Evolutionary conservation across 768 basidiomycete species (phyloP), one percentile per base, ranked within the genome.

Genomic region (Filobasidium floriforme): DNA sequence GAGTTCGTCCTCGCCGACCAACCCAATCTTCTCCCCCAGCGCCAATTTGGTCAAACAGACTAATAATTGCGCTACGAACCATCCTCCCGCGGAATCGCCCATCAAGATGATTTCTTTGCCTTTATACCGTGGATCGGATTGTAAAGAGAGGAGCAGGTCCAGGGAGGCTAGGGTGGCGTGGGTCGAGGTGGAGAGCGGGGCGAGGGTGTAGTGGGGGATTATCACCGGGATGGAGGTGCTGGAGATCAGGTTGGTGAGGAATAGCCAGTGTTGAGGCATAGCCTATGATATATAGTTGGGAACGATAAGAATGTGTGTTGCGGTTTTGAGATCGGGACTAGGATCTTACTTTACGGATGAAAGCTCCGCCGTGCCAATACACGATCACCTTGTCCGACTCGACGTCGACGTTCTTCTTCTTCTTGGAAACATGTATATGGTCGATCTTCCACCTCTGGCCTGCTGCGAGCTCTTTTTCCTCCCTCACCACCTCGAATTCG

Each of bases 11-110:
- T 24, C 12, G 15, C 22, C 26, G 4, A 15, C 15, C 7, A 24
- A 26, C 5, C n/a, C 37, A 43, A 28, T 37, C 11, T 64, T 57
- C 40, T 66, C 59, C 24, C 61, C 66, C 5, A 64, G 57, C 0
- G 49, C 57, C 5, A 59, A 26, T 26, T 52, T 28, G 46, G 55
- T 24, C 57, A 64, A 71, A 24, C 57, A 37, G 26, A 61, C 37
- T 18, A 69, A 18, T 4, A 69, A 15, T 32, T 66, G 26, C 15
- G 68, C 29, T 6, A 61, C 52, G 41, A 67, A 57, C 68, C 68
- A 71, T 1, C 70, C 70, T 19, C 70, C 70, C 1, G 70, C 68
- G 15, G 66, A 67, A 40, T 71, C 70, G n/a, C 70, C 70, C 63
- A 65, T 65, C 18, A 64, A 41, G 29, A 71, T 55, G 49, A 71